These are phyloP conservation scores for Posidonia oceanica DNA, from an alignment of 116 monocot species.

Conservation along the genomic window DNA sequence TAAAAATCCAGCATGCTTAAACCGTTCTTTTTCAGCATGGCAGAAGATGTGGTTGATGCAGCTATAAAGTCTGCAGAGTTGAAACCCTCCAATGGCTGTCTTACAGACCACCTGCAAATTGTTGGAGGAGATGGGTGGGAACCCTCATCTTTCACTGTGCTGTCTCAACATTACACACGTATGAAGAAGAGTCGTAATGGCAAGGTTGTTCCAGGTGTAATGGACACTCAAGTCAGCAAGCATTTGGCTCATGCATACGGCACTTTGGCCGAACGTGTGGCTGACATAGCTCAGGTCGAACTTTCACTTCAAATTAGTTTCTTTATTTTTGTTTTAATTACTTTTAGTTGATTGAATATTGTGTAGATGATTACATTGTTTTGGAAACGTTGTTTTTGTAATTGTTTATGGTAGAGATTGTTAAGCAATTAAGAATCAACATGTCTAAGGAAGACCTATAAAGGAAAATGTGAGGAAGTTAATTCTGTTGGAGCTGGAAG, in stretches of 20 bases:
- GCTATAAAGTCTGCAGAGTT: slow-evolving; percentile 84
- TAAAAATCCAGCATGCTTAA: too few species aligned
- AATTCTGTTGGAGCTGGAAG: too few species aligned
- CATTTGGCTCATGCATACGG: slow-evolving; percentile 95
- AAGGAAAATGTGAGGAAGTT: too few species aligned
- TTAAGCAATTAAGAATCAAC: too few species aligned
- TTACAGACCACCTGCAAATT: slow-evolving; percentile 54
- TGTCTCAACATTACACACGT: slow-evolving; percentile 74
- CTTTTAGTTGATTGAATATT: too few species aligned
- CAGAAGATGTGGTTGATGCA: slow-evolving; percentile 91
- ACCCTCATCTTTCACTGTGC: slow-evolving; percentile 62
- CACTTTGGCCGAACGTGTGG: slow-evolving; percentile 63
- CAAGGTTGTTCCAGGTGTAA: slow-evolving; percentile 70
- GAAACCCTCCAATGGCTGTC: slow-evolving; percentile 62
- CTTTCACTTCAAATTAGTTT: background rate
- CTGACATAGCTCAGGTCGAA: slow-evolving; percentile 79
- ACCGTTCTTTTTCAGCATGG: slow-evolving; percentile 61
- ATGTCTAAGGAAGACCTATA: too few species aligned
- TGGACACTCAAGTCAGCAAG: slow-evolving; percentile 74
- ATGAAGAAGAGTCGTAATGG: slow-evolving; percentile 74
- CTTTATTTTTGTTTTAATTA: too few species aligned
- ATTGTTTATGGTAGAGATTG: too few species aligned
- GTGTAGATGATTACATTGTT: too few species aligned
- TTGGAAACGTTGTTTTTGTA: too few species aligned
- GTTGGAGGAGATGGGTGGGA: slow-evolving; percentile 88